Conservation (phyloP, 495 filamentous ascomycete species). For the Daldinia vernicosa region DNA sequence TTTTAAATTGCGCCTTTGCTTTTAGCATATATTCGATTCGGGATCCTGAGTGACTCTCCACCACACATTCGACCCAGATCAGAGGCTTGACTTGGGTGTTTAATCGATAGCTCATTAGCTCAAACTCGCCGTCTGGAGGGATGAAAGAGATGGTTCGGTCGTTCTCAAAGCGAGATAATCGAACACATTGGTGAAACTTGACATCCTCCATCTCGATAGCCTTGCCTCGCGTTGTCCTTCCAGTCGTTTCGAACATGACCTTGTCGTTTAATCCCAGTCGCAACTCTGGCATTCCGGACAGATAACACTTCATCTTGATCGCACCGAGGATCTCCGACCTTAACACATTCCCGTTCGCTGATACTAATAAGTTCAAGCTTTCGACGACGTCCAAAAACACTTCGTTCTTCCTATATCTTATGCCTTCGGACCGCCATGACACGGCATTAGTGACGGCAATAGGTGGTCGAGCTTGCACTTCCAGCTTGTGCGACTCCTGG, state of each 20-base stretch:
- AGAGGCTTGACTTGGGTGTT: conserved; percentile 99
- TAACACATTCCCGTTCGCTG: conserved; percentile 92
- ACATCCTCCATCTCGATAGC: conserved; percentile 99
- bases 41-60: conserved; percentile 92
- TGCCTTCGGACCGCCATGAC: conserved; percentile 97
- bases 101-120: conserved; percentile 98
- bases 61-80: conserved; percentile 98
- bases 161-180: conserved; percentile 95
- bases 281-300: conserved; percentile 98
- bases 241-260: conserved; percentile 99
- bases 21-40: conserved; percentile 99
- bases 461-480: conserved; percentile 97
- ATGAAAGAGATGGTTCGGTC: conserved; percentile 99
- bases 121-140: conserved; percentile 97
- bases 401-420: conserved; percentile 99
- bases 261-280: conserved; percentile 97
- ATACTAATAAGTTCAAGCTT: conserved; percentile 95
- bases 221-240: conserved; percentile 92
- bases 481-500: conserved; percentile 98
- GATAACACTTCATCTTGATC: conserved; percentile 99
- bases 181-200: conserved; percentile 99
- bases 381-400: conserved; percentile 99
- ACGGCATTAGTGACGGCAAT: conserved; percentile 99
- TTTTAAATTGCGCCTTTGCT: conserved; percentile 98
- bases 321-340: conserved; percentile 97